Evolutionary conservation across 352 stramenopile species (phyloP).

Genomic region (Globisporangium recalcitrans): DNA sequence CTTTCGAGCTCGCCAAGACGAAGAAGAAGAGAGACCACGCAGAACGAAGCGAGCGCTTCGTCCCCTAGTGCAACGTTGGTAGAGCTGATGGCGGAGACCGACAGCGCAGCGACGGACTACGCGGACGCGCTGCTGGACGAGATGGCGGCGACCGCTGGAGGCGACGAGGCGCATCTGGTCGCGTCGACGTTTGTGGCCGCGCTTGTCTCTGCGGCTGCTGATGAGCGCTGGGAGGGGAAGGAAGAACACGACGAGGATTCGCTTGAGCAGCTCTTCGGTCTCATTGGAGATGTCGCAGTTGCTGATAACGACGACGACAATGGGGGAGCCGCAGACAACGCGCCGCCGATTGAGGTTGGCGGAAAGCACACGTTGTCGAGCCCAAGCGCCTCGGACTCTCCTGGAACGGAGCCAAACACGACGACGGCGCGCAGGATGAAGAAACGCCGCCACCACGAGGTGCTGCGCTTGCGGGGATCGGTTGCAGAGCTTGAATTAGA

Average conservation of each 20-base stretch:
- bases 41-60: too few relatives aligned
- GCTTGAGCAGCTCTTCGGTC: not conserved
- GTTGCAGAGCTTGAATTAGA: not conserved
- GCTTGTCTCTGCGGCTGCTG: not conserved
- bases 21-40: too few relatives aligned
- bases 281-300: not conserved
- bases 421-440: not conserved
- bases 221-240: not conserved
- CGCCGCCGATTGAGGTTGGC: not conserved
- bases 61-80: too few relatives aligned
- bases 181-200: too few relatives aligned
- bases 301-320: not conserved
- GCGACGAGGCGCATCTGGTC: not conserved
- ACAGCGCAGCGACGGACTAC: too few relatives aligned
- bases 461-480: slow-evolving; percentile 1
- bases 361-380: not conserved
- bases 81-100: too few relatives aligned
- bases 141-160: too few relatives aligned
- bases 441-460: slow-evolving; percentile 3
- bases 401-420: not conserved
- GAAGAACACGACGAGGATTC: not conserved
- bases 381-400: not conserved
- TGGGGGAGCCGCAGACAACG: not conserved
- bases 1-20: too few relatives aligned
- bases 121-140: too few relatives aligned